Evolutionary conservation across 371 early-diverging fungal species (phyloP), one percentile per base, ranked within the genome.

Genomic region (Furculomyces boomerangus): DNA sequence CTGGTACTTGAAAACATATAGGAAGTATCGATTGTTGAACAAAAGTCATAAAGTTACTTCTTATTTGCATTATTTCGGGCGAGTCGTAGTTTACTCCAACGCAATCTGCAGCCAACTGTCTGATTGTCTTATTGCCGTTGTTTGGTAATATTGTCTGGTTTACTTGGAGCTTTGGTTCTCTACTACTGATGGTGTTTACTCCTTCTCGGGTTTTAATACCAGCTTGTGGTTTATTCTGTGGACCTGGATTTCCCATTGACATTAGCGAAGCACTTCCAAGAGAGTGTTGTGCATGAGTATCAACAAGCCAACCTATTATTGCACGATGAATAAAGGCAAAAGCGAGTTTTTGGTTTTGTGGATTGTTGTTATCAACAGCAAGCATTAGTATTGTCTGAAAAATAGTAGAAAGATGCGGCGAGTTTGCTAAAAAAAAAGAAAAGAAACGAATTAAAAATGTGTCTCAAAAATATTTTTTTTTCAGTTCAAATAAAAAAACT

Each of bases 321-420:
- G 86, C 80, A 66, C 83, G 89, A 51, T 80, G 58, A 44, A 93
- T 67, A 2, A 88, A 76, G 32, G 80, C 82, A 60, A 92, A 84
- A 0, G 91, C 85, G 65, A 83, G 71, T 60, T 85, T 89, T 66
- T 90, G 86, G 14, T 77, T 72, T 26, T 77, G 69, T 7, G 80
- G 71, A 55, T 84, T 89, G 7, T 75, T 71, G 26, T 74, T 66
- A 54, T 90, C 89, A 49, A 74, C 77, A 20, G 83, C 81, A 57
- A 78, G 85, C 60, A 82, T 83, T 28, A 88, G 68, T 14, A 90
- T 74, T 20, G 84, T 84, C 60, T 79, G 79, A 52, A 93, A 63
- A 26, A 90, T 79, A 24, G 80, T 76, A 54, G 70, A 71, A 46
- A 94, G 65, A 30, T 81, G 80, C 25, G 73, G 77, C 22, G 78